Base-by-base conservation (phyloP, 208 protist genomes). In the Crithidia expoeki region DNA sequence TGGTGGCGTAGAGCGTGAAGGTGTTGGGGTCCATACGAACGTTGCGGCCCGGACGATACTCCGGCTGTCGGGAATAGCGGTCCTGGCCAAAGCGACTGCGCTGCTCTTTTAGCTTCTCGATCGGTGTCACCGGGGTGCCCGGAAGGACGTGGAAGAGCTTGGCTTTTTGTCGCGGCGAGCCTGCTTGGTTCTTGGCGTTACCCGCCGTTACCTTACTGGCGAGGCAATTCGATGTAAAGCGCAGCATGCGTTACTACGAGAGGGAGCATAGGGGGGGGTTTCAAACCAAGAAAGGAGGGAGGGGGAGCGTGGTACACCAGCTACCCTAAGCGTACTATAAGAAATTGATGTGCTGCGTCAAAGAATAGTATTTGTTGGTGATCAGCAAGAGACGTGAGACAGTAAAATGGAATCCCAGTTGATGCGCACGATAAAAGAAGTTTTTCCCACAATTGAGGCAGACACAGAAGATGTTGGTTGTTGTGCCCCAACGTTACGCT, bases 61-160 rank as follows among this genome's bases (percentile, higher is more conserved):
- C 85, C 9, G 89, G 89, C 23, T 84, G 65, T 10, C 89, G 84
- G 4, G 85, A 90, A 74, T 90, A 90, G 21, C 86, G 84, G 70
- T 92, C 87, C 61, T 94, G 86, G 0, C 89, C 89, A 49, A 81
- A 94, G 34, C 85, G 84, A 2, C 85, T 77, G 0, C 86, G 78
- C 72, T 94, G 89, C 51, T 94, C 89, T 72, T 94, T 94, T 28
- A 94, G 68, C 64, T 88, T 87, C 67, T 94, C 89, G 0, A 87
- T 66, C 33, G 89, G 84, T 12, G 84, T 82, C 12, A 94, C 89
- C 0, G 89, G 89, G 10, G 89, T 93, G 53, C 80, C 87, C 0
- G 85, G 89, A 44, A 93, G 81, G 33, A 88, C 86, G 58, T 94
- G 81, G 44, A 94, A 94, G 16, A 90, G 19, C 61, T 92, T 94